A percentile compares a stretch with the other conserved stretches of the same genome.
phyloP scores from a whole-genome alignment of 805 yeast genomes.

The Nakazawaea ambrosiae region DNA sequence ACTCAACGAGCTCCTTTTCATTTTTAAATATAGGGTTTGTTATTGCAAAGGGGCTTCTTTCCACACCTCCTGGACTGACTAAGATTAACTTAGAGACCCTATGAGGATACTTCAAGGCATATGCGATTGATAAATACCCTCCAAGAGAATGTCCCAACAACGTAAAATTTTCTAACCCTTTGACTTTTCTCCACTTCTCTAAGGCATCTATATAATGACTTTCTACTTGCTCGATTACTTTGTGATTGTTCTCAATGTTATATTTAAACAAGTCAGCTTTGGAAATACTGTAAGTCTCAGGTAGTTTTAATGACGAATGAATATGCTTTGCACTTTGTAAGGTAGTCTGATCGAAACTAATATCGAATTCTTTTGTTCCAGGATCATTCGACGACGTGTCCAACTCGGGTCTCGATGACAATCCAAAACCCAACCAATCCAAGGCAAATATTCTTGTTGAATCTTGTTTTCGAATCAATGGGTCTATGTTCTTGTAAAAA shows the following conservation, averaged over 20 bases:
- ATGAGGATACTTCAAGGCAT: conserved; percentile 51
- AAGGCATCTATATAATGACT: conserved; percentile 49
- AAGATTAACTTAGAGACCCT: conserved; percentile 47
- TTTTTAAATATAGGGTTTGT: conserved; percentile 28
- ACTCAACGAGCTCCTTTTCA: not conserved
- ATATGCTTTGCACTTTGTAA: conserved; percentile 16
- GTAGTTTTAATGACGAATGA: conserved; percentile 19
- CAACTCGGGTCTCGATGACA: conserved; percentile 40
- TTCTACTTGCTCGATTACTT: conserved; percentile 40
- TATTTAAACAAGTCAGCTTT: conserved; percentile 21
- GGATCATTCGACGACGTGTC: conserved; percentile 21
- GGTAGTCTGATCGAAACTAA: conserved; percentile 17
- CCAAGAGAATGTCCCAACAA: conserved; percentile 77
- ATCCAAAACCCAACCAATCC: conserved; percentile 49
- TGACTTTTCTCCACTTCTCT: conserved; percentile 54
- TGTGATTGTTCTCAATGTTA: conserved; percentile 31
- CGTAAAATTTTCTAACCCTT: conserved; percentile 46
- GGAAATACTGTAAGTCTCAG: conserved; percentile 15
- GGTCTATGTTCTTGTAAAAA: conserved; percentile 45
- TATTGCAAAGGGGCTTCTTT: conserved; percentile 56
- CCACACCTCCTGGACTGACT: conserved; percentile 76
- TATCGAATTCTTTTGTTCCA: conserved; percentile 15
- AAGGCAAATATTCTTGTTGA: conserved; percentile 29
- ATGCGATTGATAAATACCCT: conserved; percentile 63
- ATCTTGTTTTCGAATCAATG: conserved; percentile 27